These are phyloP conservation scores for Benincasa hispida DNA, from an alignment of 306 rosid genomes.

Conservation along the genomic window DNA sequence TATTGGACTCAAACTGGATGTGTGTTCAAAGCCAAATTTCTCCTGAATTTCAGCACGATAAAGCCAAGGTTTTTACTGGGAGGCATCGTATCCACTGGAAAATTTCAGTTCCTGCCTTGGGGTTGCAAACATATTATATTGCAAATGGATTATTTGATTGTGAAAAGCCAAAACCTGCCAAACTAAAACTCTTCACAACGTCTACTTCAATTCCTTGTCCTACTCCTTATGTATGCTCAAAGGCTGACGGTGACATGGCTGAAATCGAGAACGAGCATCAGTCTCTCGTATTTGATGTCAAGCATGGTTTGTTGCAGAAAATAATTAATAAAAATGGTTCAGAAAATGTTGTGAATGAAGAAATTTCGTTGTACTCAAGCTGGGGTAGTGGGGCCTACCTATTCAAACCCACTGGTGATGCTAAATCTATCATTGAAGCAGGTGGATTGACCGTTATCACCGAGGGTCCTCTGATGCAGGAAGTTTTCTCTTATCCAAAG, in stretches of 20 bases:
- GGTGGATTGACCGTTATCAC: constrained; percentile 59
- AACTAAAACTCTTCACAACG: constrained; percentile 46
- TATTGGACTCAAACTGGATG: constrained; percentile 61
- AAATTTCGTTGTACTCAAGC: constrained; percentile 76
- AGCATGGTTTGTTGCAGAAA: constrained; percentile 67
- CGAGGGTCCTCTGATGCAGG: constrained; percentile 78
- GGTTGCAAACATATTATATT: constrained; percentile 69
- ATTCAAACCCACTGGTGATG: constrained; percentile 73
- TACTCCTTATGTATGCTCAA: constrained; percentile 54
- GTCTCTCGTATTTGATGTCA: constrained; percentile 56
- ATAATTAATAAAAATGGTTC: constrained; percentile 27
- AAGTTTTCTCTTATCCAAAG: constrained; percentile 73
- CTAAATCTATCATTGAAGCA: constrained; percentile 47
- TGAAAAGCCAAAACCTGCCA: constrained; percentile 65
- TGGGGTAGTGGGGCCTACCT: constrained; percentile 83
- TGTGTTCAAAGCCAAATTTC: constrained; percentile 79
- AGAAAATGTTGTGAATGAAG: constrained; percentile 52
- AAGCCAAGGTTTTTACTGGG: constrained; percentile 61
- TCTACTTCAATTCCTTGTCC: constrained; percentile 50
- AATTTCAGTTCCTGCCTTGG: constrained; percentile 76
- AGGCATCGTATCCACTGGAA: constrained; percentile 79
- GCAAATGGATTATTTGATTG: constrained; percentile 50
- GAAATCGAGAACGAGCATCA: constrained; percentile 70
- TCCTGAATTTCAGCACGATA: constrained; percentile 69
- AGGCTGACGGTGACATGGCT: constrained; percentile 29